These are phyloP conservation scores for Pouteria glomerata DNA, from an alignment of 148 eudicot species.

Conservation along the genomic window DNA sequence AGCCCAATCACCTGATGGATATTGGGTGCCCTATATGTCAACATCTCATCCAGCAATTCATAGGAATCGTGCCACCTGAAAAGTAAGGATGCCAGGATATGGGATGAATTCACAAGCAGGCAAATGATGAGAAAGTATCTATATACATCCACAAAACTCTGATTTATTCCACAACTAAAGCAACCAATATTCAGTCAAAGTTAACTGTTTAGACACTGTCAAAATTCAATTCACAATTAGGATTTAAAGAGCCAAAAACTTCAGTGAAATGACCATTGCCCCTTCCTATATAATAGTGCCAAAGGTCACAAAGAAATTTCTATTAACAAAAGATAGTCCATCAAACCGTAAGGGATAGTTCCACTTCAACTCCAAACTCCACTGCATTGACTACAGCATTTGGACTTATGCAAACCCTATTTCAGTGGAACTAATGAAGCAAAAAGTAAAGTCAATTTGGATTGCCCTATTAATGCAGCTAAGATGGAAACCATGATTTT, in stretches of 20 bases:
- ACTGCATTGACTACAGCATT: not conserved
- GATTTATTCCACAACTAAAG: not conserved
- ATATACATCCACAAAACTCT: not conserved
- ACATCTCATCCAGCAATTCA: conserved; percentile 82
- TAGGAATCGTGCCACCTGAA: conserved; percentile 64
- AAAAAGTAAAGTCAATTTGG: not conserved
- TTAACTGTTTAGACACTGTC: not conserved
- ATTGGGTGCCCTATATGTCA: conserved; percentile 64
- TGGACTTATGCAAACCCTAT: not conserved
- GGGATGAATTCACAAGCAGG: not conserved
- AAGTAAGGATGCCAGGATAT: not conserved
- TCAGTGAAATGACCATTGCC: not conserved
- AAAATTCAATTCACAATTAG: not conserved
- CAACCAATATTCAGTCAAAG: not conserved
- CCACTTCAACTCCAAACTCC: not conserved
- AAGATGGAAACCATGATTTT: not conserved
- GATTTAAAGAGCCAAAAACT: not conserved
- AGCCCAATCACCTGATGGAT: conserved; percentile 88
- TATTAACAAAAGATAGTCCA: not conserved
- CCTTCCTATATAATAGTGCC: not conserved
- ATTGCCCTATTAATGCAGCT: not conserved
- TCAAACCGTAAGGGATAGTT: not conserved
- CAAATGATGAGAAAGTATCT: not conserved
- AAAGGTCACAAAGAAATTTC: not conserved
- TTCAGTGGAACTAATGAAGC: not conserved